These are phyloP conservation scores for Diplogelasinospora grovesii DNA, from an alignment of 495 filamentous ascomycete genomes.

Conservation along the genomic window DNA sequence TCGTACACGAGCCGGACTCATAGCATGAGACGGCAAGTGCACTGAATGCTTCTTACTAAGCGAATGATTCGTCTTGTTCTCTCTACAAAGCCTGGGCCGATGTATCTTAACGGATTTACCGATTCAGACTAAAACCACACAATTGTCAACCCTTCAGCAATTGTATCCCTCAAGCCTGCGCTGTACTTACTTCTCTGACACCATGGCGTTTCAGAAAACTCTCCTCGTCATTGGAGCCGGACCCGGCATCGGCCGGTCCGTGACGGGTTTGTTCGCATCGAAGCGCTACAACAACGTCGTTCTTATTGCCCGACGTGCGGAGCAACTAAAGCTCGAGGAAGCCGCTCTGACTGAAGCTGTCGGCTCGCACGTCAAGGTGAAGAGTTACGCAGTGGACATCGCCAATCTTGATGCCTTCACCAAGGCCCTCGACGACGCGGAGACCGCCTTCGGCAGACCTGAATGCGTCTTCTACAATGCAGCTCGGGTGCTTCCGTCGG, in stretches of 20 bases:
- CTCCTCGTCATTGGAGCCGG: conserved; percentile 36
- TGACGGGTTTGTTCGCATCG: conserved; percentile 29
- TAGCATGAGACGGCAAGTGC: too few relatives aligned
- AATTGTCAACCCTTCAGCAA: too few relatives aligned
- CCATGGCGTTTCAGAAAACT: too few relatives aligned
- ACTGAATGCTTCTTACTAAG: too few relatives aligned
- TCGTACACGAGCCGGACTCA: too few relatives aligned
- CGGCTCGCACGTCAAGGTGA: conserved; percentile 17
- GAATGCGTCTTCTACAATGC: conserved; percentile 38
- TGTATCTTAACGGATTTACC: too few relatives aligned
- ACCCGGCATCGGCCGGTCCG: conserved; percentile 33
- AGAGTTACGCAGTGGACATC: conserved; percentile 27
- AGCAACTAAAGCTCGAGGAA: conserved; percentile 26
- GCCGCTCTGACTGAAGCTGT: conserved; percentile 16
- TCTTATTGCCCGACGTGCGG: conserved; percentile 29
- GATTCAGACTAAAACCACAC: too few relatives aligned
- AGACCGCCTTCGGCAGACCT: conserved; percentile 21
- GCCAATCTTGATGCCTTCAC: conserved; percentile 18
- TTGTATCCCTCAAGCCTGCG: too few relatives aligned
- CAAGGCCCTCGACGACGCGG: conserved; percentile 24
- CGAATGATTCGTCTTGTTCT: too few relatives aligned
- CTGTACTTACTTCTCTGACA: too few relatives aligned
- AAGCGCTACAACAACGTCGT: conserved; percentile 32
- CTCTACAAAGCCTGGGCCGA: too few relatives aligned
- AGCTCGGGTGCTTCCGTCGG: conserved; percentile 25